phyloP scores from a whole-genome alignment of 345 rosid genomes.

The Linum lewisii region DNA sequence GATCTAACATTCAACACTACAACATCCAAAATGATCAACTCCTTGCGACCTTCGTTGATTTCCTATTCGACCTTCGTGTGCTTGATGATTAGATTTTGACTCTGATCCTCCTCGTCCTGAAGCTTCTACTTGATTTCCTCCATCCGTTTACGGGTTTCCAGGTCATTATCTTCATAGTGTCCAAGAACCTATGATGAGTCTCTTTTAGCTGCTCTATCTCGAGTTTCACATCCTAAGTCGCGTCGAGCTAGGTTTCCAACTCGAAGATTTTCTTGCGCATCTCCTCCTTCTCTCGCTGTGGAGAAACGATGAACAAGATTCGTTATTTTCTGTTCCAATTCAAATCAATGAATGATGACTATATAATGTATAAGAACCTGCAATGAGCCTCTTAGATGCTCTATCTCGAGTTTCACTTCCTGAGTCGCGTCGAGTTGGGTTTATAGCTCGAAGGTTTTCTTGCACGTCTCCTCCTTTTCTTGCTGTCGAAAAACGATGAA shows the following conservation, averaged over 20 bases:
- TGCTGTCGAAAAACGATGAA: constrained; percentile 31
- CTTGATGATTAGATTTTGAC: constrained; percentile 38
- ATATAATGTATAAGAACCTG: constrained; percentile 46
- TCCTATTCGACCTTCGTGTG: constrained; percentile 47
- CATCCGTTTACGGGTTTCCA: constrained; percentile 29
- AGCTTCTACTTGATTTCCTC: constrained; percentile 20
- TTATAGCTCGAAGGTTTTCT: constrained; percentile 40
- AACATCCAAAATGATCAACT: constrained; percentile 38
- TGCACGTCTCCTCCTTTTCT: constrained; percentile 47
- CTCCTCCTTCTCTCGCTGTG: constrained; percentile 56
- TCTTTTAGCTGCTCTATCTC: constrained; percentile 70
- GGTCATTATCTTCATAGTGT: constrained; percentile 49
- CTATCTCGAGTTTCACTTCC: constrained; percentile 63
- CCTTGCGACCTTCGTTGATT: constrained; percentile 60
- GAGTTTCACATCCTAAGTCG: constrained; percentile 58
- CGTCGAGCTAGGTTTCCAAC: constrained; percentile 44
- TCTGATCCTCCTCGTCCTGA: constrained; percentile 38
- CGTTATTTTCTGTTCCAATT: background rate
- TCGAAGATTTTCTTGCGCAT: constrained; percentile 39
- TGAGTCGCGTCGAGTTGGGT: constrained; percentile 50
- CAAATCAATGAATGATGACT: background rate
- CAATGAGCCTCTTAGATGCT: constrained; percentile 48
- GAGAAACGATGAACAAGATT: constrained; percentile 11
- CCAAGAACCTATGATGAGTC: constrained; percentile 41
- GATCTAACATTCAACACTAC: no score